A percentile compares a stretch with the other conserved stretches of the same genome.
These are phyloP conservation scores for Solanum pennellii DNA, from an alignment of 257 asterid species.

Conservation along the genomic window DNA sequence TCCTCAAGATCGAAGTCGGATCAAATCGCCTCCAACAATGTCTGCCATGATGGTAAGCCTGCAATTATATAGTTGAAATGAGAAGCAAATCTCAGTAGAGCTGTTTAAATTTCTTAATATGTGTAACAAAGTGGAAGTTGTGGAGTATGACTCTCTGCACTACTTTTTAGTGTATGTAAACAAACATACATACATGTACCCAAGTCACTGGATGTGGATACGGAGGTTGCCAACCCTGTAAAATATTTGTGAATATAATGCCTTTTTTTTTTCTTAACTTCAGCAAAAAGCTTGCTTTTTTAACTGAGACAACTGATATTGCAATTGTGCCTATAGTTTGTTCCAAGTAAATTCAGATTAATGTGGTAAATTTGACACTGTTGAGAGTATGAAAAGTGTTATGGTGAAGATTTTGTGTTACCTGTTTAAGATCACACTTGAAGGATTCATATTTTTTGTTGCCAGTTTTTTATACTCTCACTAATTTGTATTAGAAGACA, in stretches of 20 bases:
- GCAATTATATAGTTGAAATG: background rate
- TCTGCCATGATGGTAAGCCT: background rate
- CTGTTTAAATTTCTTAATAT: background rate
- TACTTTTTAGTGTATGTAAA: background rate
- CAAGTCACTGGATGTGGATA: background rate
- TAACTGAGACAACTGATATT: background rate
- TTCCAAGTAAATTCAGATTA: background rate
- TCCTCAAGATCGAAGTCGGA: background rate
- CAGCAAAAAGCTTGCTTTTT: background rate
- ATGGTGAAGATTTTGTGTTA: background rate
- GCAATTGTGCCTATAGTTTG: background rate
- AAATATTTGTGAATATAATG: background rate
- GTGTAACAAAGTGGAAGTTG: background rate
- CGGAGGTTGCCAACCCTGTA: background rate
- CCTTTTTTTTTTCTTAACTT: background rate
- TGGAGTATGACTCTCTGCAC: background rate
- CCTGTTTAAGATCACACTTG: background rate
- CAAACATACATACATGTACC: background rate
- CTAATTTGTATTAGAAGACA: background rate
- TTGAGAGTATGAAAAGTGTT: background rate
- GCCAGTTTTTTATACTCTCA: background rate
- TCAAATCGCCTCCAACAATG: background rate
- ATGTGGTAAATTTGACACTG: background rate
- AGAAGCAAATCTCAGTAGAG: background rate
- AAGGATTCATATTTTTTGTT: background rate